Evolutionary conservation across 495 filamentous ascomycete species (phyloP).

Genomic region (Parmelia sp.): DNA sequence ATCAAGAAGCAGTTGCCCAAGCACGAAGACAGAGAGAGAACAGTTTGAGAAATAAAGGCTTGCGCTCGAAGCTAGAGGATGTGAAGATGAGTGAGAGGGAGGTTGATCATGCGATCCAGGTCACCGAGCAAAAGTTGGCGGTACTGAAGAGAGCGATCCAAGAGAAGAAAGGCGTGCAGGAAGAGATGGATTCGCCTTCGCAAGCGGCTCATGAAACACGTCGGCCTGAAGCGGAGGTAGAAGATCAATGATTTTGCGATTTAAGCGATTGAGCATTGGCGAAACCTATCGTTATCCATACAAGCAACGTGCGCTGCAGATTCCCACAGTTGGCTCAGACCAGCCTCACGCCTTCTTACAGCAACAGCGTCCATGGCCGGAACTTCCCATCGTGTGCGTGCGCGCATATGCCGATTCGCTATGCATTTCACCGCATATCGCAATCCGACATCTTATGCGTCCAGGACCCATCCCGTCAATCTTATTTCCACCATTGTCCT

Average conservation of each 20-base stretch:
- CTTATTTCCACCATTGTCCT: neutral
- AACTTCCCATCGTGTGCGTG: neutral
- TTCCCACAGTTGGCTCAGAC: neutral
- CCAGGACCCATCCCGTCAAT: neutral
- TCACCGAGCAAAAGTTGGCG: conserved; percentile 76
- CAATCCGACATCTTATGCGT: neutral
- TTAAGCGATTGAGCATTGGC: neutral
- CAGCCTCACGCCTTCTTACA: neutral
- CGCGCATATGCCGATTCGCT: neutral
- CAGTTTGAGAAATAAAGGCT: conserved; percentile 27
- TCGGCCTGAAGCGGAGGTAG: neutral
- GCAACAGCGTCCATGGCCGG: neutral
- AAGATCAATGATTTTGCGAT: neutral
- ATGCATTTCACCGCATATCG: neutral
- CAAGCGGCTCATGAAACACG: neutral
- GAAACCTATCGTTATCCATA: neutral
- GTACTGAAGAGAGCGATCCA: conserved; percentile 66
- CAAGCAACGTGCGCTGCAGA: neutral
- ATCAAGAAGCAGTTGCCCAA: conserved; percentile 9
- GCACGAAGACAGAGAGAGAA: conserved; percentile 14
- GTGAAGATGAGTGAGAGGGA: conserved; percentile 74
- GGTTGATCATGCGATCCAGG: conserved; percentile 73
- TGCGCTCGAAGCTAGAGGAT: conserved; percentile 48
- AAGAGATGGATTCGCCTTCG: conserved; percentile 4
- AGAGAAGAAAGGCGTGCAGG: conserved; percentile 39